Conservation (phyloP, 306 rosid genomes). For the Chamaecrista fasciculata region DNA sequence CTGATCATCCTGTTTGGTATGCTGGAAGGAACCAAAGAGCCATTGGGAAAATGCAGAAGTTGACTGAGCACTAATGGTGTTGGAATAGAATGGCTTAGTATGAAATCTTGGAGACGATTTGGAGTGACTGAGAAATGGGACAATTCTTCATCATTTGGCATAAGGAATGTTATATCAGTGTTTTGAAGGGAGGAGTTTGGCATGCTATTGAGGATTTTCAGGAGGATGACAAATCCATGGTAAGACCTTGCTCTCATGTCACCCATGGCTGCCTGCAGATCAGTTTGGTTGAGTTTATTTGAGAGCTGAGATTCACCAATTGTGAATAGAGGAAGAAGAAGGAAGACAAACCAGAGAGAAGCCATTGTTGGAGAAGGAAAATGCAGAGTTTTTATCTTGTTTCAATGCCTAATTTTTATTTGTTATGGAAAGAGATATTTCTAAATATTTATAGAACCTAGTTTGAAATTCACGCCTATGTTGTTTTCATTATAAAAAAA, state of each 20-base stretch:
- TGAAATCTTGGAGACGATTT: conserved; percentile 36
- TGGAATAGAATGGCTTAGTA: conserved; percentile 55
- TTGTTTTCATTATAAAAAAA: not conserved
- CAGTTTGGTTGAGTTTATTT: conserved; percentile 39
- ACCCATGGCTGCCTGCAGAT: conserved; percentile 48
- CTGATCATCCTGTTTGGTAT: conserved; percentile 46
- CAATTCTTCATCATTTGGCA: conserved; percentile 51
- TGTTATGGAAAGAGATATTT: conserved; percentile 10
- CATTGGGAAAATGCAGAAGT: conserved; percentile 49
- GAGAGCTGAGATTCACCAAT: conserved; percentile 38
- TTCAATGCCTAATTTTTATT: conserved; percentile 19
- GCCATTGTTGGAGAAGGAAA: conserved; percentile 31
- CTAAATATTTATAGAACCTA: conserved; percentile 24
- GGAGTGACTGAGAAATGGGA: conserved; percentile 41
- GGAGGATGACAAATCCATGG: conserved; percentile 63
- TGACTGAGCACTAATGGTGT: conserved; percentile 45
- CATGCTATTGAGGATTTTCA: conserved; percentile 46
- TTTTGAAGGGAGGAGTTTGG: conserved; percentile 35
- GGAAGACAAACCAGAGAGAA: conserved; percentile 45
- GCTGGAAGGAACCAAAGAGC: conserved; percentile 55
- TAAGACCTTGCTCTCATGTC: conserved; percentile 54
- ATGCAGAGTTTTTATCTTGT: not conserved
- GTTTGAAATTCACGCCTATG: conserved; percentile 15
- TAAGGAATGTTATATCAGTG: conserved; percentile 48
- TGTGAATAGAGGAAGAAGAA: conserved; percentile 39